Evolutionary conservation across 495 filamentous ascomycete species (phyloP).

Genomic region (Penicillium longicatenatum): DNA sequence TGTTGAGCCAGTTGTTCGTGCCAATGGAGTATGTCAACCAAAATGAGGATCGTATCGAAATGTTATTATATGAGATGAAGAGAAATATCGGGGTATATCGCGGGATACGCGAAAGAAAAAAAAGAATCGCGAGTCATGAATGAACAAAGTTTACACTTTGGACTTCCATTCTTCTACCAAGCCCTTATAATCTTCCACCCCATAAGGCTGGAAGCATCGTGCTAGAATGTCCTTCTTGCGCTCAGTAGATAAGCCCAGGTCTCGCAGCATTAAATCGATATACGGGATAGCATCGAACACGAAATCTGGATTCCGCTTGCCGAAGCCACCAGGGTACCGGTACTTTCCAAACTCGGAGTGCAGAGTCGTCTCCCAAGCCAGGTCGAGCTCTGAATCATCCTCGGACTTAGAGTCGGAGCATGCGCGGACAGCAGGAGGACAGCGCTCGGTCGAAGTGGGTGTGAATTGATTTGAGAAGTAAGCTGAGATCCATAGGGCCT

Average conservation of each 20-base stretch:
- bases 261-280: conserved; percentile 67
- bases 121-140: not conserved
- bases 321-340: conserved; percentile 67
- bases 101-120: conserved; percentile 12
- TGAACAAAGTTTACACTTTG: conserved; percentile 1
- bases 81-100: conserved; percentile 15
- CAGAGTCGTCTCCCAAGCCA: conserved; percentile 61
- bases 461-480: conserved; percentile 55
- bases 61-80: not conserved
- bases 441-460: conserved; percentile 26
- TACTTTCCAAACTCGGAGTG: conserved; percentile 68
- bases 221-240: conserved; percentile 49
- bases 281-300: conserved; percentile 81
- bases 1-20: not conserved
- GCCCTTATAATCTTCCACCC: conserved; percentile 60
- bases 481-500: conserved; percentile 72
- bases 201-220: conserved; percentile 58
- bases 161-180: conserved; percentile 59
- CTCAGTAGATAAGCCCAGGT: conserved; percentile 57
- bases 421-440: conserved; percentile 22
- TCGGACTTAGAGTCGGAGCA: conserved; percentile 22
- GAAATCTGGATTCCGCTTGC: conserved; percentile 65
- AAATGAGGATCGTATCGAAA: not conserved
- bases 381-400: conserved; percentile 24
- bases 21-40: not conserved